Percentiles rank a stretch among this genome's conserved stretches.
phyloP scores from a whole-genome alignment of 2,329 filamentous ascomycete species.

The Pseudogymnoascus sp. region DNA sequence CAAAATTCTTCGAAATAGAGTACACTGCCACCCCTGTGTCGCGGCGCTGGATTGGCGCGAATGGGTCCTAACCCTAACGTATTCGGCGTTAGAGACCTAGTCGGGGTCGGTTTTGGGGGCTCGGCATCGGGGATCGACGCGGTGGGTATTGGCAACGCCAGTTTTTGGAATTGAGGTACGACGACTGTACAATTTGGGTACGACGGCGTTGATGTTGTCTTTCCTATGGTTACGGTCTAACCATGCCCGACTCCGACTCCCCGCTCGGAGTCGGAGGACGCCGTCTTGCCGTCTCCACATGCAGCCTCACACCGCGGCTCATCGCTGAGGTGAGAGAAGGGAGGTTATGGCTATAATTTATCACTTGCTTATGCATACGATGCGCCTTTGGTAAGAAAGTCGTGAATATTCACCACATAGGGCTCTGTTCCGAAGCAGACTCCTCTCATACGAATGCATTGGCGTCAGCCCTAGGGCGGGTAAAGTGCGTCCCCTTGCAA shows the following conservation, averaged over 20 bases:
- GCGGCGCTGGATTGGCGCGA: background rate
- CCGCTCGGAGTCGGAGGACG: background rate
- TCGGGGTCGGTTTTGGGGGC: background rate
- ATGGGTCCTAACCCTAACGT: background rate
- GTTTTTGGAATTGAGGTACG: background rate
- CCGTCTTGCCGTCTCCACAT: background rate
- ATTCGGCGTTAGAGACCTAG: background rate
- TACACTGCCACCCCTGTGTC: background rate
- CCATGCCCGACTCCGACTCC: background rate
- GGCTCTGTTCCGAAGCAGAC: background rate
- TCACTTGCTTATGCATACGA: background rate
- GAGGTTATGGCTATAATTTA: background rate
- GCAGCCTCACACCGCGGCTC: background rate
- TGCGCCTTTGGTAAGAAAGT: background rate
- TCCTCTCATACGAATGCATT: background rate
- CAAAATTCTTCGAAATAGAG: conserved; percentile 7
- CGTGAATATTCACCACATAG: background rate
- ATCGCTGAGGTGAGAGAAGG: background rate
- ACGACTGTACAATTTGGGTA: background rate
- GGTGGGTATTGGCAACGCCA: background rate
- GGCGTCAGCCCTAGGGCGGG: background rate
- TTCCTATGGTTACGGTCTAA: background rate
- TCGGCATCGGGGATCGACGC: background rate
- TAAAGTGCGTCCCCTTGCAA: background rate
- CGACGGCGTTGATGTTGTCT: too few species aligned